Evolutionary conservation across 768 basidiomycete species (phyloP), one percentile per base, ranked within the genome.

Genomic region (Leccinum rimulosum): DNA sequence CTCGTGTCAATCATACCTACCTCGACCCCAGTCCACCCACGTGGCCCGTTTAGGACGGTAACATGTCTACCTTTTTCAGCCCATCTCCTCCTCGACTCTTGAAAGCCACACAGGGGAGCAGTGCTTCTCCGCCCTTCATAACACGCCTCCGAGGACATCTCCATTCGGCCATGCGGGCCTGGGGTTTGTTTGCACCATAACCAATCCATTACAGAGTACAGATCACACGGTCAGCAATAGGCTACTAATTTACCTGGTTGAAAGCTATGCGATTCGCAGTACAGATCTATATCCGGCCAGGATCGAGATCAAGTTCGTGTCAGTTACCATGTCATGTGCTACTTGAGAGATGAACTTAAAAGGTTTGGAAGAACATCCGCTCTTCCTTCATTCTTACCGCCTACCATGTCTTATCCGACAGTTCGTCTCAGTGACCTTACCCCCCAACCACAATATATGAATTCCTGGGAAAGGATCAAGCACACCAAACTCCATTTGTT

Each of bases 401-500:
- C 57, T 22, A 10, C 25, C 54, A 73, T 74, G 72, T 45, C 72
- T 15, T 57, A 55, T 43, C 65, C 63, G 11, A 62, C 70, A 49
- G 65, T 81, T 33, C 71, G 77, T 60, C 73, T 80, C 47, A 69
- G 77, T 33, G 82, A 85, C 56, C 53, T 85, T 40, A 64, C 66
- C 38, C 66, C 70, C 49, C 80, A 75, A 28, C 70, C 76, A 31
- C 64, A 68, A 30, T 65, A 79, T 55, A 76, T 85, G 65, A 65
- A 67, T 9, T 62, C 68, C 33, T 86, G 84, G 84, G 85, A 86
- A 63, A 79, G 67, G 60, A 63, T 74, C 63, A 75, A 80, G 56
- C 77, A 82, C 60, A 74, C 58, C 48, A 70, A 76, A 33, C 70
- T 78, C 6, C 87, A 86, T 59, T 79, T 82, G 79, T 55, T 82